Evolutionary conservation across 164 flowering plant genomes (phyloP), one percentile per base, ranked within the genome.

Genomic region (Magnolia sinica): DNA sequence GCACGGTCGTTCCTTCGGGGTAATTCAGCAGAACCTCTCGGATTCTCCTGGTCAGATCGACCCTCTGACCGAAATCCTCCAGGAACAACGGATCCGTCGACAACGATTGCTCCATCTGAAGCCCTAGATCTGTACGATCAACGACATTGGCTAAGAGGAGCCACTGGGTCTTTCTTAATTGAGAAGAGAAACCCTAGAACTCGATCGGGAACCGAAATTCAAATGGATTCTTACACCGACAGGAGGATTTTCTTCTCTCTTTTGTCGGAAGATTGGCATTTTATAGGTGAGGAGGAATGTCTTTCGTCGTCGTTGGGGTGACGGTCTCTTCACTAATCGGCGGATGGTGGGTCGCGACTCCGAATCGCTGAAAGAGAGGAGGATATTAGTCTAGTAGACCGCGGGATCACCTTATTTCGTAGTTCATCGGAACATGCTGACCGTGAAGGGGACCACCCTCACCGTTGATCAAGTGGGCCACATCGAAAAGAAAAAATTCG

Each of bases 61-160:
- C 99, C 76, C 89, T 92, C 76, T 95, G 99, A 18, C 99, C 99
- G 90, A 95, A 95, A 82, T 95, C 99, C 74, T 95, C 98, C 45
- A 95, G 85, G 49, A 93, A 65, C 18, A 89, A 70, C 7, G 88
- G 76, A 45, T 83, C 87, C 31, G 71, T 19, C 71, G 59, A 74
- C 19, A 65, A 27, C 59, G 77, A 78, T 14, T 16, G 16, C 50
- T 79, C 86, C 84, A 84, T 79, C 75, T 5, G 10, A 2, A 20
- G 8, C 16, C 73, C 73, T 70, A 70, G 58, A 70, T 70, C 45
- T 8, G 23, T 45, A 50, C 10, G 14, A 70, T 4, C 4, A 22
- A n/a, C 61, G 10, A 11, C 18, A 55, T 55, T 55, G 18, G 13
- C 61, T 8, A 55, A 55, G 61, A 55, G 18, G 18, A 9, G 61